Percentiles rank a stretch among this genome's conserved stretches.
These are phyloP conservation scores for Chlamydomonas incerta DNA, from an alignment of 139 green algal species.

Conservation along the genomic window DNA sequence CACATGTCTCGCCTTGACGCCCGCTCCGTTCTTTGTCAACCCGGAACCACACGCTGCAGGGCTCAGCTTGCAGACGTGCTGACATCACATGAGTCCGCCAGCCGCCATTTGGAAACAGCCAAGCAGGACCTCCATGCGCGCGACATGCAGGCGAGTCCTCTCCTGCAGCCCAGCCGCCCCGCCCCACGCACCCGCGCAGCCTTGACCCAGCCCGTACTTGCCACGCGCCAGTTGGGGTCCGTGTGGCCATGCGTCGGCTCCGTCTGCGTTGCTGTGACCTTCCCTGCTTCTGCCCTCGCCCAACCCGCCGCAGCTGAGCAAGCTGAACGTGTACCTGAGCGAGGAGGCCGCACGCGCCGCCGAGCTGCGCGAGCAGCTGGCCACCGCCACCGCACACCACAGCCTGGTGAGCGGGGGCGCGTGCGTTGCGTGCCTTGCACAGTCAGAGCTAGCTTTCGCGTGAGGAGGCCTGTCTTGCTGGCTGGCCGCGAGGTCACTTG, in stretches of 20 bases:
- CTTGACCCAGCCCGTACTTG: neutral
- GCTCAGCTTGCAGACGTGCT: conserved; percentile 16
- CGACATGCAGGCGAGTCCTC: conserved; percentile 22
- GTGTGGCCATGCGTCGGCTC: too few species aligned
- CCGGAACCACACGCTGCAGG: neutral
- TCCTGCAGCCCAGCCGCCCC: too few species aligned
- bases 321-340: neutral
- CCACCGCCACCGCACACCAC: neutral
- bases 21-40: too few species aligned
- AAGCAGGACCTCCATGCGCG: conserved; percentile 31
- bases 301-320: neutral
- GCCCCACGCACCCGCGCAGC: too few species aligned
- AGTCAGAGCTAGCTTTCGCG: too few species aligned
- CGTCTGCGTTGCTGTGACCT: neutral
- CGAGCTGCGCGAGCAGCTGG: conserved; percentile 11
- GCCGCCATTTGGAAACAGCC: neutral
- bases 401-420: neutral
- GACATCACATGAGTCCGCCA: neutral
- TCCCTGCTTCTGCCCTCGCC: too few species aligned
- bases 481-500: too few species aligned
- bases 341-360: conserved; percentile 4
- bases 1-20: too few species aligned
- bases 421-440: too few species aligned
- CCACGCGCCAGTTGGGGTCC: neutral
- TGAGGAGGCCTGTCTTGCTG: too few species aligned